Conservation (phyloP, 139 green algal genomes). For the Coccomyxa sp. region DNA sequence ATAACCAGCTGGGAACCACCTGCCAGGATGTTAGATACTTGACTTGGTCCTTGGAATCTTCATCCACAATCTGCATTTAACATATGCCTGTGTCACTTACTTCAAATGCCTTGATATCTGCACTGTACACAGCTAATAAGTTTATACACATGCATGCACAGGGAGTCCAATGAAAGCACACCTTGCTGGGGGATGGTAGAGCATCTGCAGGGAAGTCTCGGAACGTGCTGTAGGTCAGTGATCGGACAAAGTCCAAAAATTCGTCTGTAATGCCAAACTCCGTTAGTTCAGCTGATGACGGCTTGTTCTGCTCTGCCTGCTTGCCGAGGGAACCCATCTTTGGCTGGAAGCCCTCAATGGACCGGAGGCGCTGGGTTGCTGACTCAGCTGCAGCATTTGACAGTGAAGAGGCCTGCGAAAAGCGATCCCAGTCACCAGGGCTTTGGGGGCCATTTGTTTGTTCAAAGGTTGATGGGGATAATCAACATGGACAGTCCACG, state of each 20-base stretch:
- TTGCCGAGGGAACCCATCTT: constrained; percentile 1
- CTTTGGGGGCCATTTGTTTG: not conserved
- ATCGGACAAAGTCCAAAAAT: constrained; percentile 46
- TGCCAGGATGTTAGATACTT: too few relatives aligned
- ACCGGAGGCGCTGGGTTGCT: constrained; percentile 4
- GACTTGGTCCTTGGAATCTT: too few relatives aligned
- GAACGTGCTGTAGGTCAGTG: constrained; percentile 57
- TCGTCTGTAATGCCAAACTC: constrained; percentile 47
- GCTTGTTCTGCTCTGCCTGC: not conserved
- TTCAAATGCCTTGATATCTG: too few relatives aligned
- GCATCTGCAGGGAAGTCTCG: constrained; percentile 46
- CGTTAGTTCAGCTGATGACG: constrained; percentile 19
- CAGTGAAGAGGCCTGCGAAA: not conserved
- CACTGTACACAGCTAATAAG: too few relatives aligned
- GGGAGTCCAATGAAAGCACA: too few relatives aligned
- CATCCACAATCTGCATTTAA: too few relatives aligned
- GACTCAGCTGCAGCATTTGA: constrained; percentile 3
- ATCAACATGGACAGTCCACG: too few relatives aligned
- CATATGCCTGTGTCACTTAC: too few relatives aligned
- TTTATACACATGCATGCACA: too few relatives aligned
- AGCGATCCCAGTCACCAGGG: not conserved
- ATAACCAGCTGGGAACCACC: too few relatives aligned
- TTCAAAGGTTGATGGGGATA: too few relatives aligned
- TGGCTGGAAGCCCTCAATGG: not conserved
- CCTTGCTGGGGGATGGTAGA: constrained; percentile 1